A percentile compares a stretch with the other conserved stretches of the same genome.
Evolutionary conservation across 2,329 filamentous ascomycete genomes (phyloP).

Genomic region (Ustulina deusta): DNA sequence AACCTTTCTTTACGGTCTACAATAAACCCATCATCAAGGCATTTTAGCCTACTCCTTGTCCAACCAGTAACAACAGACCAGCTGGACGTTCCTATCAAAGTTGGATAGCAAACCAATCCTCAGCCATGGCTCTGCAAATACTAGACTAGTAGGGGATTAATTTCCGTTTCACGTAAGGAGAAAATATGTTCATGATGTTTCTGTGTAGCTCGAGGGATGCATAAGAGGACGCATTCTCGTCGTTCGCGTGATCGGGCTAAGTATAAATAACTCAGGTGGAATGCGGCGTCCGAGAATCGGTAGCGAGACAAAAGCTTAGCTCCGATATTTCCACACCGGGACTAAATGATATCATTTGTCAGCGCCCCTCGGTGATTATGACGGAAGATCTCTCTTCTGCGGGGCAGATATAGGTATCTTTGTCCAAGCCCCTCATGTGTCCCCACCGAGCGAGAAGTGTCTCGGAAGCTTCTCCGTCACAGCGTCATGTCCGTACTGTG

Average conservation of each 20-base stretch:
- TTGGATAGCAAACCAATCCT: not conserved
- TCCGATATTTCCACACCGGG: conserved; percentile 33
- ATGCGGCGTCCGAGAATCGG: conserved; percentile 34
- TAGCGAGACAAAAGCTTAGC: conserved; percentile 23
- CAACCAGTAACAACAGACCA: not conserved
- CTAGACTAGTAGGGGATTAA: too few relatives aligned
- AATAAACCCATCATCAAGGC: too few relatives aligned
- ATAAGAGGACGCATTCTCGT: not conserved
- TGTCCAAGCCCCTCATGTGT: conserved; percentile 34
- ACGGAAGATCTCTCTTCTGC: conserved; percentile 44
- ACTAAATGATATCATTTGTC: conserved; percentile 51
- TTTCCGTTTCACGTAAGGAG: too few relatives aligned
- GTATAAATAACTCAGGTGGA: not conserved
- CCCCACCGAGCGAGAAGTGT: conserved; percentile 17
- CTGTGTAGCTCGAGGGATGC: not conserved
- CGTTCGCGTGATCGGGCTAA: too few relatives aligned
- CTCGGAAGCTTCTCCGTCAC: conserved; percentile 21
- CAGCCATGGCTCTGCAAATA: not conserved
- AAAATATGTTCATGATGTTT: too few relatives aligned
- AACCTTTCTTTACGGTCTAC: too few relatives aligned
- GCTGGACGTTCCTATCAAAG: not conserved
- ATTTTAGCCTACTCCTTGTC: not conserved
- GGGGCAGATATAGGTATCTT: conserved; percentile 38
- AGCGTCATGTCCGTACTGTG: conserved; percentile 21
- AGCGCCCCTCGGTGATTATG: conserved; percentile 44